Evolutionary conservation across 441 rosid species (phyloP).

Genomic region (Melastoma candidum): DNA sequence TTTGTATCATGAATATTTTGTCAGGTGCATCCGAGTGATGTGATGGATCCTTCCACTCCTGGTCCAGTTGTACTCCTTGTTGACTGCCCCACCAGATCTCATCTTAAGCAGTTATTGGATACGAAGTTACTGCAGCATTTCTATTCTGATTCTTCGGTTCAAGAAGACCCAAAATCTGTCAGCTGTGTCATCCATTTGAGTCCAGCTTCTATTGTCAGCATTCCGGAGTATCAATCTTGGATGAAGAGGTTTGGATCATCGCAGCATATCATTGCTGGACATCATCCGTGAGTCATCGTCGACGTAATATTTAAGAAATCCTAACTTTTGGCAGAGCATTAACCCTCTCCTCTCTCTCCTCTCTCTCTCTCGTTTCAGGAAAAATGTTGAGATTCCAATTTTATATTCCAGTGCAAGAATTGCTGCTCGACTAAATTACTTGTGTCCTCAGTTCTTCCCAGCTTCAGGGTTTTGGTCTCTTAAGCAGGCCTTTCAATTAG

Average conservation of each 20-base stretch:
- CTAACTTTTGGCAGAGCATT: slow-evolving; percentile 5
- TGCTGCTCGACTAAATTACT: slow-evolving; percentile 70
- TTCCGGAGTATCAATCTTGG: slow-evolving; percentile 60
- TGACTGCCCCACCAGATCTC: slow-evolving; percentile 85
- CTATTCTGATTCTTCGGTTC: slow-evolving; percentile 26
- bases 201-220: slow-evolving; percentile 50
- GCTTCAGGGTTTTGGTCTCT: slow-evolving; percentile 73
- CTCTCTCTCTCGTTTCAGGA: slow-evolving; percentile 32
- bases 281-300: slow-evolving; percentile 44
- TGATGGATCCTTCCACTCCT: slow-evolving; percentile 84
- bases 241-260: slow-evolving; percentile 62
- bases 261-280: slow-evolving; percentile 87
- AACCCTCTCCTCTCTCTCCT: slow-evolving; percentile 13
- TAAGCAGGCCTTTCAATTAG: slow-evolving; percentile 20
- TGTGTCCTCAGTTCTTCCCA: slow-evolving; percentile 96
- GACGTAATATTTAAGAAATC: slow-evolving; percentile 3
- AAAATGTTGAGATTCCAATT: slow-evolving; percentile 75
- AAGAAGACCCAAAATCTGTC: slow-evolving; percentile 37
- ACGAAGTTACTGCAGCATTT: slow-evolving; percentile 38
- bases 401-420: slow-evolving; percentile 78
- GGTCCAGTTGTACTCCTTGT: slow-evolving; percentile 83
- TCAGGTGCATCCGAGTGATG: slow-evolving; percentile 88
- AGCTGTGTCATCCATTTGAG: slow-evolving; percentile 78
- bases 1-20: neutral
- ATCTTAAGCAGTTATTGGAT: slow-evolving; percentile 40